Conservation (phyloP, 306 rosid genomes). For the Inga leiocalycina region DNA sequence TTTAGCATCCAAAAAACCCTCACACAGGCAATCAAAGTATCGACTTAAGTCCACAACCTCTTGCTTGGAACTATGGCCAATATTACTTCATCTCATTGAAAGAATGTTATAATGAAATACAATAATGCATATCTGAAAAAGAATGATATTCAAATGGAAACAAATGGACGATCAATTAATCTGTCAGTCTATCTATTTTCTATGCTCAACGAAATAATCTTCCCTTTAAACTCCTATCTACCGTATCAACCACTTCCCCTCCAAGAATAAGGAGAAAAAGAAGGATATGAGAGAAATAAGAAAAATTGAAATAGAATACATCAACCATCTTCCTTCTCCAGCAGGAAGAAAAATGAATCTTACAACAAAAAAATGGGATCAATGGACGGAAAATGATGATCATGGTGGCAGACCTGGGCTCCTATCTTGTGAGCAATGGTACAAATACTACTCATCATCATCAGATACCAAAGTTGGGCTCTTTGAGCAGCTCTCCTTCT, state of each 20-base stretch:
- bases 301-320: slow-evolving; percentile 5
- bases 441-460: slow-evolving; percentile 58
- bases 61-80: neutral
- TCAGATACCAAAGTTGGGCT: slow-evolving; percentile 70
- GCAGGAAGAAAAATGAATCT: slow-evolving; percentile 16
- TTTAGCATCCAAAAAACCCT: neutral
- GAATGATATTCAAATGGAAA: neutral
- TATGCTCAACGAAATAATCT: neutral
- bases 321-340: slow-evolving; percentile 1
- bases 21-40: neutral
- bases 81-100: neutral
- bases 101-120: neutral
- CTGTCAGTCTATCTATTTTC: slow-evolving; percentile 25
- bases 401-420: slow-evolving; percentile 22
- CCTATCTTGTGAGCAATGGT: neutral
- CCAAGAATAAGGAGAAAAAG: neutral
- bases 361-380: slow-evolving; percentile 18
- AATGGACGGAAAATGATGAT: slow-evolving; percentile 23
- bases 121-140: neutral
- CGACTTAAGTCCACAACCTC: neutral
- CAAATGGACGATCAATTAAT: neutral
- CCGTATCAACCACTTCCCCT: neutral
- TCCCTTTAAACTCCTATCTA: slow-evolving; percentile 26
- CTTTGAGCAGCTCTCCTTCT: slow-evolving; percentile 69
- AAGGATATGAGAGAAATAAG: neutral